Conservation (phyloP, 2,329 filamentous ascomycete genomes). For the Colletotrichum neosansevieriae region DNA sequence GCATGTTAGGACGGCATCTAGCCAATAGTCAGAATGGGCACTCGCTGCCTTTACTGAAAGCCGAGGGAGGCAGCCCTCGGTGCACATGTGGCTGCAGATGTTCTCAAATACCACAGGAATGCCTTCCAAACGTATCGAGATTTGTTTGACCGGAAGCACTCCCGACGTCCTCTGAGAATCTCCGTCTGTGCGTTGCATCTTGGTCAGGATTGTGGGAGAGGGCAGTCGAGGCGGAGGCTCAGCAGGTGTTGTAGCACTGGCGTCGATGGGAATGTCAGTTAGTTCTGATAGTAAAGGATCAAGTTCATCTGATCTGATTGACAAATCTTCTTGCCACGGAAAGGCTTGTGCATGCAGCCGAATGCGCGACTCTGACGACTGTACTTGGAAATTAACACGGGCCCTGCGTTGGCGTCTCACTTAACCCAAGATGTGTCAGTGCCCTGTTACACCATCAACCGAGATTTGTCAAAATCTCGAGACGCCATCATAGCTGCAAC, state of each 20-base stretch:
- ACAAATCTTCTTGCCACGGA: constrained; percentile 22
- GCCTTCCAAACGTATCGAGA: constrained; percentile 35
- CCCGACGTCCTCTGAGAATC: not conserved
- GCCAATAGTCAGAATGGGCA: constrained; percentile 2
- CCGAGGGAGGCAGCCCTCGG: constrained; percentile 24
- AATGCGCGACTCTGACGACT: constrained; percentile 7
- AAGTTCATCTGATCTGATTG: constrained; percentile 31
- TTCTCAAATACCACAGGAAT: constrained; percentile 4
- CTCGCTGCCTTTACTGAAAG: not conserved
- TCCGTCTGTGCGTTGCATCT: constrained; percentile 16
- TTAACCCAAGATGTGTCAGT: constrained; percentile 14
- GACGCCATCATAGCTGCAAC: not conserved
- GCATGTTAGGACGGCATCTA: not conserved
- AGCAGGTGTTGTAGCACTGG: not conserved
- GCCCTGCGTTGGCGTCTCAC: constrained; percentile 21
- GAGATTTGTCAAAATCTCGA: constrained; percentile 22
- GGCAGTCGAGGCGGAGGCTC: constrained; percentile 5
- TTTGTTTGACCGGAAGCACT: constrained; percentile 31
- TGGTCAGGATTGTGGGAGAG: not conserved
- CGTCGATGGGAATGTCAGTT: not conserved
- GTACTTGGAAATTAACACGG: not conserved
- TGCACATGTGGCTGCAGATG: not conserved
- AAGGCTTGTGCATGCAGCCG: constrained; percentile 3
- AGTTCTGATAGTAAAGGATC: not conserved
- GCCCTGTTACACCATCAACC: constrained; percentile 20